Evolutionary conservation across 108 stramenopile genomes (phyloP).

Genomic region (Fragilariopsis cylindrus): DNA sequence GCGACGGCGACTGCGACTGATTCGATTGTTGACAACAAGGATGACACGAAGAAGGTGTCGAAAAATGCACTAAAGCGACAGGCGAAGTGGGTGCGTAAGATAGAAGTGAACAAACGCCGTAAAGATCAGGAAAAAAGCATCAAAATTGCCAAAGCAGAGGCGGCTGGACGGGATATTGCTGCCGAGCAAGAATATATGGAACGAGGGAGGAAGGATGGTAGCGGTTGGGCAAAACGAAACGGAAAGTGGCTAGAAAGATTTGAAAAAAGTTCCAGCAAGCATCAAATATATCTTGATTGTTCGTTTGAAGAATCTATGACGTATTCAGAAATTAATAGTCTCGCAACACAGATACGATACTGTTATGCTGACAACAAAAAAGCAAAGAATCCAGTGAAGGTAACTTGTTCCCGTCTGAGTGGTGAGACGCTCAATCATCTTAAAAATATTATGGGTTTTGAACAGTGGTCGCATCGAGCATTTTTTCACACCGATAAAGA

Average conservation of each 20-base stretch:
- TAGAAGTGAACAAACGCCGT: conserved; percentile 59
- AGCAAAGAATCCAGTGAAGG: conserved; percentile 50
- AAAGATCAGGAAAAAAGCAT: conserved; percentile 63
- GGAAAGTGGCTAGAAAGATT: conserved; percentile 52
- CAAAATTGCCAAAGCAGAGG: conserved; percentile 61
- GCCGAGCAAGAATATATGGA: conserved; percentile 48
- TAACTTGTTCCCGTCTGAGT: conserved; percentile 45
- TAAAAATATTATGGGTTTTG: conserved; percentile 76
- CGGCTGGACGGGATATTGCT: conserved; percentile 70
- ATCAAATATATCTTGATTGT: conserved; percentile 69
- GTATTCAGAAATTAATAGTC: conserved; percentile 60
- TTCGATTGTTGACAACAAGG: not conserved
- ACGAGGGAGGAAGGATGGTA: conserved; percentile 42
- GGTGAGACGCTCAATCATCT: conserved; percentile 51
- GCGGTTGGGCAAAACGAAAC: conserved; percentile 52
- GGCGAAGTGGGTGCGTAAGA: conserved; percentile 51
- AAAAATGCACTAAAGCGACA: conserved; percentile 74
- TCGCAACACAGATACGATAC: conserved; percentile 71
- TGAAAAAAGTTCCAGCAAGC: conserved; percentile 25
- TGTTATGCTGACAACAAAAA: conserved; percentile 69
- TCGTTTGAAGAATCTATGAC: conserved; percentile 75
- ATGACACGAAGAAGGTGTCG: conserved; percentile 37
- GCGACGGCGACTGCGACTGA: not conserved
- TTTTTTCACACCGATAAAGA: conserved; percentile 46
- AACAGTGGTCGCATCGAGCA: conserved; percentile 62